Evolutionary conservation across 768 basidiomycete species (phyloP), one percentile per base, ranked within the genome.

Genomic region (Collybia sordida): DNA sequence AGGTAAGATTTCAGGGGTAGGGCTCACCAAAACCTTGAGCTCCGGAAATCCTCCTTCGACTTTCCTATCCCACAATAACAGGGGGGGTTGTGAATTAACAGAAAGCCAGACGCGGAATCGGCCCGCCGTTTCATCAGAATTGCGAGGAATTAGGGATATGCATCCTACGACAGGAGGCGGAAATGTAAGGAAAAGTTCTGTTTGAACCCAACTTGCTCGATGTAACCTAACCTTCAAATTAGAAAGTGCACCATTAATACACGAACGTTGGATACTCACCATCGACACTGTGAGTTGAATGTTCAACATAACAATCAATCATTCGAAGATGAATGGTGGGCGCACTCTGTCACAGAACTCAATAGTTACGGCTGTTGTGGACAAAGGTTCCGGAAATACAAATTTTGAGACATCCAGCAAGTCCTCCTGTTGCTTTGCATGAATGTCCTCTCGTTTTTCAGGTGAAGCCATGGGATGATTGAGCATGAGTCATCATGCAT

Each of bases 261-360:
- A 27, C 36, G 43, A 21, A 25, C 43, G 28, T 2, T 44, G 25
- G 42, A 24, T 38, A 50, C 79, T 63, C 63, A 90, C 90, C 90
- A 94, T 66, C 88, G 86, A 66, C 92, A 93, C 87, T 90, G 53
- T 19, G 5, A 7, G 31, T 3, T 34, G 14, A 46, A 24, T 37
- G 18, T 37, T 12, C 47, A 23, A 31, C 21, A 22, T 11, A 37
- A 27, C 47, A 21, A 48, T 31, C 36, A 23, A 15, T 40, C 27
- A 23, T 11, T 40, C 27, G n/a, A 42, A 17, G 11, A 24, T 12
- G 21, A 18, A n/a, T 40, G 15, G 35, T 22, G 21, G 24, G 36
- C 88, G 62, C 63, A 93, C 90, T 72, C 92, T 75, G 65, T 95
- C 91, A 66, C 94, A 98, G 63, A 93, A 98, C 66, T 98, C 94